A percentile compares a stretch with the other conserved stretches of the same genome.
Conservation (phyloP, 345 rosid species). For the Eucalyptus albens region DNA sequence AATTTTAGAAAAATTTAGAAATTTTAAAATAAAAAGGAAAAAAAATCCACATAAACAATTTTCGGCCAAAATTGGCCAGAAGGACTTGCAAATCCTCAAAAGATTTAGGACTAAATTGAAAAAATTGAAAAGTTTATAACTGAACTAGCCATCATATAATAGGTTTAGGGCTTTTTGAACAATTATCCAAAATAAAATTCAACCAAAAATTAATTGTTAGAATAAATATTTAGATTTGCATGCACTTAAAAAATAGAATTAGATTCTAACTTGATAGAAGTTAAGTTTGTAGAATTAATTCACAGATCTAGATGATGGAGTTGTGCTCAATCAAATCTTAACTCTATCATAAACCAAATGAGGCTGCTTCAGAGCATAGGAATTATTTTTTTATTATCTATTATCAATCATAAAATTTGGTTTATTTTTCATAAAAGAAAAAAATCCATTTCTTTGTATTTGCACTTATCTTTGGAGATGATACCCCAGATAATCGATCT, state of each 20-base stretch:
- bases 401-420: background rate
- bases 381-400: background rate
- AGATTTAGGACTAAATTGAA: background rate
- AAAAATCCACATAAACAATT: background rate
- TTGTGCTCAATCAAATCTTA: background rate
- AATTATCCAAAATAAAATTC: background rate
- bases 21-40: background rate
- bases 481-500: background rate
- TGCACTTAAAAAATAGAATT: background rate
- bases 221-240: background rate
- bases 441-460: background rate
- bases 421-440: background rate
- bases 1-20: background rate
- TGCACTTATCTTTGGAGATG: background rate
- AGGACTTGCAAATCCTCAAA: background rate
- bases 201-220: background rate
- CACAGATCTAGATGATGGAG: background rate
- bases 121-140: background rate
- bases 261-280: background rate
- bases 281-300: background rate
- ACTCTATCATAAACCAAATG: background rate
- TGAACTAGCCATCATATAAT: background rate
- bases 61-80: background rate
- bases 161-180: background rate
- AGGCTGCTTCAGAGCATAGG: background rate